Evolutionary conservation across 768 basidiomycete species (phyloP).

Genomic region (Suillus hirtellus): DNA sequence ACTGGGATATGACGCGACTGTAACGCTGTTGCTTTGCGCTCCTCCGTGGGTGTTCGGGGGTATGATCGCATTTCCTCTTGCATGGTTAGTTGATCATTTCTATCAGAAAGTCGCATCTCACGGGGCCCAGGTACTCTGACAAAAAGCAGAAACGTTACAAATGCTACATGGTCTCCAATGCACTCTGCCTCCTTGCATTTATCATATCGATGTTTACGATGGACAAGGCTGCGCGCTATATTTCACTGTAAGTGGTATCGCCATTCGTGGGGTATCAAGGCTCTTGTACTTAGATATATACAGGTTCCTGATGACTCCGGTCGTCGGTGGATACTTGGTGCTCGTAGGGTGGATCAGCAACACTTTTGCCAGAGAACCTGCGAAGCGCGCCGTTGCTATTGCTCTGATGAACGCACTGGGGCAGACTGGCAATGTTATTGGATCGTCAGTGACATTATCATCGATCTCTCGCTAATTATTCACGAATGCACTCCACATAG

Average conservation of each 20-base stretch:
- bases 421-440: neutral
- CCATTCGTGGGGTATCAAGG: neutral
- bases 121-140: neutral
- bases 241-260: neutral
- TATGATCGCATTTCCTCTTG: neutral
- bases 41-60: neutral
- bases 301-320: neutral
- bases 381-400: constrained; percentile 1
- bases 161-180: neutral
- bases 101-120: neutral
- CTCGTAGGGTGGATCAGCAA: neutral
- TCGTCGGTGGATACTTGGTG: neutral
- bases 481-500: neutral
- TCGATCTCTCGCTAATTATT: neutral
- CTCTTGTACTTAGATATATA: neutral
- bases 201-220: neutral
- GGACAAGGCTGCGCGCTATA: neutral
- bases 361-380: constrained; percentile 1
- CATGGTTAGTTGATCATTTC: neutral
- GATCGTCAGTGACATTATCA: neutral
- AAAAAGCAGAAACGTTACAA: neutral
- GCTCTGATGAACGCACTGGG: neutral
- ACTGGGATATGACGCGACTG: neutral
- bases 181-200: neutral
- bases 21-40: neutral